Percentiles rank a stretch among this genome's conserved stretches.
Evolutionary conservation across 2,329 filamentous ascomycete species (phyloP).

Genomic region (Microdochium trichocladiopsis): DNA sequence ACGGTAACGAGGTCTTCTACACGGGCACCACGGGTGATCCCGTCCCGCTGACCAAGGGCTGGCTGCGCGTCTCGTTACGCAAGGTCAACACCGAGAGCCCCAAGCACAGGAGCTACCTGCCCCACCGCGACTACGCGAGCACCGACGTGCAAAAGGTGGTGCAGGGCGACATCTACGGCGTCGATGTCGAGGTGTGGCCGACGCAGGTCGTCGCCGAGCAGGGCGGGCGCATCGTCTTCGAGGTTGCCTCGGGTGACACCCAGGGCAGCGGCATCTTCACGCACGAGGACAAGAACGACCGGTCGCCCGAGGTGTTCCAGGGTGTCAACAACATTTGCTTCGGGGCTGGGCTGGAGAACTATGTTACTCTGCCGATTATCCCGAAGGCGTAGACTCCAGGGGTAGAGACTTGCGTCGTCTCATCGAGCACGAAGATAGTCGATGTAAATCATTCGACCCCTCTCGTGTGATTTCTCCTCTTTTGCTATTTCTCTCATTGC

Average conservation of each 20-base stretch:
- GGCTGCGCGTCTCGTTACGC: conserved; percentile 51
- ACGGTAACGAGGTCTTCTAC: conserved; percentile 52
- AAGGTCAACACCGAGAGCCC: conserved; percentile 43
- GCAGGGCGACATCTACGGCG: conserved; percentile 45
- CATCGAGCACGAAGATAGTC: background rate
- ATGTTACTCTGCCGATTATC: conserved; percentile 37
- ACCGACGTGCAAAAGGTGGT: conserved; percentile 48
- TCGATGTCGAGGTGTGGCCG: conserved; percentile 60
- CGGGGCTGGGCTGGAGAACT: conserved; percentile 32
- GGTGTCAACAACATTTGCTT: conserved; percentile 36
- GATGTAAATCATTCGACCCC: background rate
- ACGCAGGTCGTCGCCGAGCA: conserved; percentile 50
- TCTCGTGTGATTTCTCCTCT: background rate
- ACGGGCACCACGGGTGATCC: conserved; percentile 60
- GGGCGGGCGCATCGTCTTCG: conserved; percentile 37
- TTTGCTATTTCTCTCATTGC: background rate
- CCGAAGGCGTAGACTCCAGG: conserved; percentile 21
- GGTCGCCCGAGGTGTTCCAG: conserved; percentile 12
- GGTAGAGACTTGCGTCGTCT: background rate
- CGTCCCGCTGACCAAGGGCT: conserved; percentile 56
- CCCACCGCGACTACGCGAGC: conserved; percentile 50
- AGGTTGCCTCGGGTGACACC: conserved; percentile 40
- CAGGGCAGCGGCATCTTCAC: conserved; percentile 42
- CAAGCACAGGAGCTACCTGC: conserved; percentile 45
- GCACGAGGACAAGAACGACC: conserved; percentile 33